Evolutionary conservation across 2,329 filamentous ascomycete species (phyloP), one percentile per base, ranked within the genome.

Genomic region (Aureobasidium sp.): DNA sequence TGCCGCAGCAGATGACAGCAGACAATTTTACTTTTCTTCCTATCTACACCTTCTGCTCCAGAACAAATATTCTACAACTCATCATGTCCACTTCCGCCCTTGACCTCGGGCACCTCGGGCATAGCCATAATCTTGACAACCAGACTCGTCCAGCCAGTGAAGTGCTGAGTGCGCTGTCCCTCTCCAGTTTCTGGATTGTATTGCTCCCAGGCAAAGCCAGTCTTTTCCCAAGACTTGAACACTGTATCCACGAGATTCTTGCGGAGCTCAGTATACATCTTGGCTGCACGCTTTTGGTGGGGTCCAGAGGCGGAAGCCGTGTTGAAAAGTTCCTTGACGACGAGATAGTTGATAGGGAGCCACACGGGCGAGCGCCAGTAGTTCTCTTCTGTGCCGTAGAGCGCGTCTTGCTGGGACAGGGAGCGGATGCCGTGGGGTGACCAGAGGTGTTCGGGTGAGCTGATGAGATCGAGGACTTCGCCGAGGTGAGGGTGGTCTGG

Each of bases 91-190:
- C 42, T 22, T 59, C 64, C 55, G 39, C 62, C 51, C 66, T 64
- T 7, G 51, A 65, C 44, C 39, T 63, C 66, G 42, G 68, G 68
- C 45, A 90, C 71, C 68, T 95, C 88, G 7, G 91, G 89, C 90
- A 99, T 93, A 51, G 86, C 85, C 91, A 97, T 96, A 67, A 99
- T 90, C 80, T 96, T 97, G 49, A 97, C 92, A 52, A 97, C 90
- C 75, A 97, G 79, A 73, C 91, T 96, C n/a, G 94, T 99, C 94
- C 94, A 99, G 56, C 94, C 94, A 0, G 94, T 97, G 73, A 99
- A 99, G 75, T 97, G 93, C 80, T 97, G 91, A 5, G 92, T 97
- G 45, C 94, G 83, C 79, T 97, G 93, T n/a, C 94, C 94, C 59
- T 84, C 84, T 49, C 94, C 94, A 3, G 90, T 96, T 69, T 96